Evolutionary conservation across 148 eudicot species (phyloP), one percentile per base, ranked within the genome.

Genomic region (Rhododendron vialii): DNA sequence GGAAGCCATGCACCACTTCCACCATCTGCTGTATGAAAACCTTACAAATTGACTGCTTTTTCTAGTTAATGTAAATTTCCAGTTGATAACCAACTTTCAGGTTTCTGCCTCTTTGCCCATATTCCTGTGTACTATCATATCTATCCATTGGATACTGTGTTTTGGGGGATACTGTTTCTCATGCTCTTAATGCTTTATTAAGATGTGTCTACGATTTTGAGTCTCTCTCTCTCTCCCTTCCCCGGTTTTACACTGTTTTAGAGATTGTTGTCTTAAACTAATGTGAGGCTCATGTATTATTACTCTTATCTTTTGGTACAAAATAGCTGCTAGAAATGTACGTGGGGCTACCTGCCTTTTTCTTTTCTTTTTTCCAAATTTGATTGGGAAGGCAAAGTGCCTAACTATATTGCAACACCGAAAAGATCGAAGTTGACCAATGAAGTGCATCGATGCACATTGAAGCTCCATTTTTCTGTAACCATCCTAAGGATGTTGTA

Each of bases 1-100:
- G 91, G 89, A 92, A 87, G 94, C 95, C 59, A 93, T 97, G 98
- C 98, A 97, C 88, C 98, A 95, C 89, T 97, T 97, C 77, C 99
- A 97, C 83, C 86, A 94, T 83, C 89, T 95, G 77, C 91, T 96
- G 11, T 87, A 92, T 79, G 67, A 89, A 33, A 92, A 87, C 88
- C 91, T 92, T 55, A 63, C 53, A 51, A 73, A 24, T 18, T 88
- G 87, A 85, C 4, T 17, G 36, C 61, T 69, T 51, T 83, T 41
- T 41, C 59, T 83, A 5, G 22, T 47, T 15, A 17, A 43, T 38
- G 47, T 59, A 36, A 24, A 38, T 59, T 82, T n/a, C 73, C 45
- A 4, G 50, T 2, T 26, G 48, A 61, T 11, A 35, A 26, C 6
- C 3, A 3, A 55, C 38, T 55, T 55, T 75, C 24, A 7, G 47